phyloP scores from a whole-genome alignment of 257 asterid genomes.

The Voacanga thouarsii region DNA sequence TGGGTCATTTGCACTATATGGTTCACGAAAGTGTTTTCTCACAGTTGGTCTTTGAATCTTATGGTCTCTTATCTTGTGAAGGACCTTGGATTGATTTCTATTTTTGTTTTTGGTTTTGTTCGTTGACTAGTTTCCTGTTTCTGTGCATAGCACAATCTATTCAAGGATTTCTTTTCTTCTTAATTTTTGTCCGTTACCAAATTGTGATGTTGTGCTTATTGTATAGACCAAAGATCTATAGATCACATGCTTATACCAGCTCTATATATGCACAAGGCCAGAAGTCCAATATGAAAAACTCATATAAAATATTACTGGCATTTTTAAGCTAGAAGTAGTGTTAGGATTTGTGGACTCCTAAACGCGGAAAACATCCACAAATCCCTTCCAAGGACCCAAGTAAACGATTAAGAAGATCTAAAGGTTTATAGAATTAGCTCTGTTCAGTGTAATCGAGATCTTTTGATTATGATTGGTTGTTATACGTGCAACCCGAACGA shows the following conservation, averaged over 20 bases:
- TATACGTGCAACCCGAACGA: too few relatives aligned
- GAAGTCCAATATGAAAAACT: conserved; percentile 28
- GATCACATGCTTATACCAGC: conserved; percentile 60
- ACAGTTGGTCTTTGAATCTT: neutral
- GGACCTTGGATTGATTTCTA: neutral
- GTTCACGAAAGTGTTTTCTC: too few relatives aligned
- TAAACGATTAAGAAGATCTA: too few relatives aligned
- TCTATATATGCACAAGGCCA: conserved; percentile 36
- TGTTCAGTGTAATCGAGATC: too few relatives aligned
- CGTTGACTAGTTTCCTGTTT: neutral
- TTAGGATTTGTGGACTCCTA: too few relatives aligned
- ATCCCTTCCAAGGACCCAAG: too few relatives aligned
- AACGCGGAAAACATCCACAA: too few relatives aligned
- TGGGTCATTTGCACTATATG: neutral
- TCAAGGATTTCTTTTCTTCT: conserved; percentile 3
- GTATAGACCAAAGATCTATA: conserved; percentile 90
- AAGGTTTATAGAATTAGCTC: too few relatives aligned
- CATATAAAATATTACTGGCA: conserved; percentile 77
- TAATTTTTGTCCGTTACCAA: conserved; percentile 11
- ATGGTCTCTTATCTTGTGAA: neutral
- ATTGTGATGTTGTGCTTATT: conserved; percentile 21
- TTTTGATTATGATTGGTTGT: too few relatives aligned
- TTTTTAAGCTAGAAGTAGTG: conserved; percentile 89
- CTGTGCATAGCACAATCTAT: neutral
- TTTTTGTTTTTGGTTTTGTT: neutral